Conservation (phyloP, 1,284 basidiomycete genomes). For the Vanrija humicola region DNA sequence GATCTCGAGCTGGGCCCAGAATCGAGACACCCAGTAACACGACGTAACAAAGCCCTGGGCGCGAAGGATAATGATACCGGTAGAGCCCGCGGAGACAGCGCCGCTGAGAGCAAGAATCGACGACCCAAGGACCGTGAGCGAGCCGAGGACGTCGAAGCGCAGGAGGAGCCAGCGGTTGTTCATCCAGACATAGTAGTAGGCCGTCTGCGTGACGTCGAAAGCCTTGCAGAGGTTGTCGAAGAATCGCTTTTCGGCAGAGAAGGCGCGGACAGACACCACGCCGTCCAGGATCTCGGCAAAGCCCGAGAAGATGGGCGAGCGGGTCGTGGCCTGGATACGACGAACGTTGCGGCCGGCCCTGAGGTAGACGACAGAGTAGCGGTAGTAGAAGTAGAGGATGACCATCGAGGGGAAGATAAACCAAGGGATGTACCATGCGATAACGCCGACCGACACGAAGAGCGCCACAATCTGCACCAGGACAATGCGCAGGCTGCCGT, state of each 20-base stretch:
- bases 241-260: constrained; percentile 76
- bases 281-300: constrained; percentile 74
- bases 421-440: constrained; percentile 65
- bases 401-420: constrained; percentile 68
- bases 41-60: constrained; percentile 47
- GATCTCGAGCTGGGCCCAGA: constrained; percentile 49
- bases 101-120: constrained; percentile 70
- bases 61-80: constrained; percentile 76
- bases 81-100: constrained; percentile 65
- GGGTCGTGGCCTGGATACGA: constrained; percentile 60
- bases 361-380: constrained; percentile 63
- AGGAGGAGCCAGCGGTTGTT: constrained; percentile 47
- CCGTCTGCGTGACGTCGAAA: constrained; percentile 61
- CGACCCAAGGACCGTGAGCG: constrained; percentile 68
- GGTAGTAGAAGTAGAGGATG: constrained; percentile 60
- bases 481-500: constrained; percentile 64
- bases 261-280: constrained; percentile 81
- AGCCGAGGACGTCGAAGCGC: constrained; percentile 72
- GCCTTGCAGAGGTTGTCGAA: constrained; percentile 63
- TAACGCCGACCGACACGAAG: constrained; percentile 57
- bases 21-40: constrained; percentile 49
- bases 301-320: constrained; percentile 54
- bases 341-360: constrained; percentile 70
- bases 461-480: constrained; percentile 69
- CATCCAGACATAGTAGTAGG: constrained; percentile 48